A percentile compares a stretch with the other conserved stretches of the same genome.
Evolutionary conservation across 1,139 yeast genomes (phyloP).

Genomic region (Protomyces inouyei): DNA sequence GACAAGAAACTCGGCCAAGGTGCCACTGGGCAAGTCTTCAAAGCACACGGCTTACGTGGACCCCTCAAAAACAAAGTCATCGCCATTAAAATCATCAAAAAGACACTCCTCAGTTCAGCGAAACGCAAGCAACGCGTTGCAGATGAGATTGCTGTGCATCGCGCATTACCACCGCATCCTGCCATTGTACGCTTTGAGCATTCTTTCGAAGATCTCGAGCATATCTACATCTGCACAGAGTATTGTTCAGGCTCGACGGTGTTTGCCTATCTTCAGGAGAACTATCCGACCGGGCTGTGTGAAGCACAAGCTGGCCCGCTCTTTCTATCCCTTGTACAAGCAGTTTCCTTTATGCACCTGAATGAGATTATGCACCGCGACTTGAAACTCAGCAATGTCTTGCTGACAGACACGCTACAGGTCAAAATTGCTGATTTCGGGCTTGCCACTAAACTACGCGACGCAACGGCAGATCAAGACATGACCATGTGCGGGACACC

Average conservation of each 20-base stretch:
- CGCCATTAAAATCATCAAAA: constrained; percentile 27
- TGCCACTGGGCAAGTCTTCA: constrained; percentile 28
- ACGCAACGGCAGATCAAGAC: constrained; percentile 33
- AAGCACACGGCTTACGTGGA: constrained; percentile 24
- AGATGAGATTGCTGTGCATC: constrained; percentile 23
- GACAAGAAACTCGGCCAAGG: constrained; percentile 28
- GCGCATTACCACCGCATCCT: constrained; percentile 48
- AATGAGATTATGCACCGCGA: constrained; percentile 76
- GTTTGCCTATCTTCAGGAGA: constrained; percentile 16
- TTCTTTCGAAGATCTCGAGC: constrained; percentile 90
- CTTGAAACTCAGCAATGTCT: constrained; percentile 64
- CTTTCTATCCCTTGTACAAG: constrained; percentile 62
- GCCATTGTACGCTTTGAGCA: constrained; percentile 88
- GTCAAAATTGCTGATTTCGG: constrained; percentile 28
- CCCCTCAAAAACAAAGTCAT: constrained; percentile 7
- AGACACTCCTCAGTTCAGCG: constrained; percentile 16
- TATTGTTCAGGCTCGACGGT: constrained; percentile 82
- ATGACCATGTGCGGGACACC: constrained; percentile 37
- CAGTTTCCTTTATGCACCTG: constrained; percentile 68
- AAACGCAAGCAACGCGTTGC: constrained; percentile 25
- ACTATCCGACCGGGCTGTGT: constrained; percentile 18
- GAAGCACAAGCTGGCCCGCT: constrained; percentile 45
- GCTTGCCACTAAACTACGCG: constrained; percentile 23
- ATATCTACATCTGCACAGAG: constrained; percentile 86
- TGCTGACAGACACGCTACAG: constrained; percentile 28